phyloP scores from a whole-genome alignment of 768 basidiomycete species.

The Cystoderma amianthinum region DNA sequence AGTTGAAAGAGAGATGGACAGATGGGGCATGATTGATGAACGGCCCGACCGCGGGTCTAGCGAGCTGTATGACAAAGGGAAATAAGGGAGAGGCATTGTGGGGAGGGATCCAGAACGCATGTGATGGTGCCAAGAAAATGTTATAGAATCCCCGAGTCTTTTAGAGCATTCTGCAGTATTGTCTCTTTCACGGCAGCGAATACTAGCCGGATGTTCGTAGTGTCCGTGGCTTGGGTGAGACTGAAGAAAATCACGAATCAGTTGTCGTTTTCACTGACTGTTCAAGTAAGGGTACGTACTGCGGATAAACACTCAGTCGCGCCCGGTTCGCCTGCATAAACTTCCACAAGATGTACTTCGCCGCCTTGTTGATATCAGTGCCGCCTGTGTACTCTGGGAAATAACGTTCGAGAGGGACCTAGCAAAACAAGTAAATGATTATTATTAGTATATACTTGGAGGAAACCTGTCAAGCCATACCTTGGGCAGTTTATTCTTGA shows the following conservation, averaged over 20 bases:
- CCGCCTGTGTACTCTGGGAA: slow-evolving; percentile 91
- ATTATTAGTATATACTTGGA: no score
- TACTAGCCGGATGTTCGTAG: slow-evolving; percentile 73
- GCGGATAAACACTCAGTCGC: slow-evolving; percentile 82
- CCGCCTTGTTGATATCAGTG: slow-evolving; percentile 87
- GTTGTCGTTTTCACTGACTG: no score
- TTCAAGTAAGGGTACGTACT: slow-evolving; percentile 51
- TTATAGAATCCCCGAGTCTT: slow-evolving; percentile 76
- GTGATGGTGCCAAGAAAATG: slow-evolving; percentile 13
- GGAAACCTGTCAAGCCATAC: no score
- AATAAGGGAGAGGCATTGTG: no score
- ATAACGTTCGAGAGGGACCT: slow-evolving; percentile 71
- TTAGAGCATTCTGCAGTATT: slow-evolving; percentile 83
- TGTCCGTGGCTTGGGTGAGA: slow-evolving; percentile 86
- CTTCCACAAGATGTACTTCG: slow-evolving; percentile 91
- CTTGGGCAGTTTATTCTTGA: slow-evolving; percentile 79
- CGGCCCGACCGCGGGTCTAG: no score
- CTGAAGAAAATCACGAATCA: no score
- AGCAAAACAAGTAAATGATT: no score
- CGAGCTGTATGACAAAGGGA: no score
- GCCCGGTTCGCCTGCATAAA: slow-evolving; percentile 91
- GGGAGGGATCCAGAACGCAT: no score
- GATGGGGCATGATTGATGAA: no score
- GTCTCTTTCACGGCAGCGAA: slow-evolving; percentile 91
- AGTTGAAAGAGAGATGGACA: no score